Percentiles rank a stretch among this genome's conserved stretches.
phyloP scores from a whole-genome alignment of 768 basidiomycete genomes.

The Suillus tomentosus region DNA sequence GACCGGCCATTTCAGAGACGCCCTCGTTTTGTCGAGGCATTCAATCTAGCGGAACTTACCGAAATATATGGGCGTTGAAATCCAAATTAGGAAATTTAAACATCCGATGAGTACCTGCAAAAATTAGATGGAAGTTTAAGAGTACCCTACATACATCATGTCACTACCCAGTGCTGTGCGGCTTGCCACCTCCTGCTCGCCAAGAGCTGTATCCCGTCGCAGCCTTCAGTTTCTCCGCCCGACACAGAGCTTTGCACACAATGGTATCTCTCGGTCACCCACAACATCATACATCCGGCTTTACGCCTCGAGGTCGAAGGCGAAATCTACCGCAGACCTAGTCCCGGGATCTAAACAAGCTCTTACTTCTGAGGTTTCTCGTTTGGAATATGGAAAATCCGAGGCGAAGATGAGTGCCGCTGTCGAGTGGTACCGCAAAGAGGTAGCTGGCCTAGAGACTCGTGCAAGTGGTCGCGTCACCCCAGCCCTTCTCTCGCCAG shows the following conservation, averaged over 20 bases:
- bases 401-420: slow-evolving; percentile 63
- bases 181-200: neutral
- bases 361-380: slow-evolving; percentile 54
- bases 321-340: slow-evolving; percentile 57
- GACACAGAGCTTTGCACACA: neutral
- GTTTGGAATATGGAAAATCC: slow-evolving; percentile 61
- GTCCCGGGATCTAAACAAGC: slow-evolving; percentile 69
- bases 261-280: neutral
- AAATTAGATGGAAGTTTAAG: too few species aligned
- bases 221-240: neutral
- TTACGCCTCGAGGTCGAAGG: slow-evolving; percentile 33
- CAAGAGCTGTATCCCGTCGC: neutral
- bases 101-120: too few species aligned
- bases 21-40: too few species aligned
- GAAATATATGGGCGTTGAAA: too few species aligned
- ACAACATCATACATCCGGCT: slow-evolving; percentile 15
- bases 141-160: slow-evolving; percentile 6
- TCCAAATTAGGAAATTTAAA: too few species aligned
- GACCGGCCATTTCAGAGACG: too few species aligned
- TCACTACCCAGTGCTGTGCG: slow-evolving; percentile 7
- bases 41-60: too few species aligned
- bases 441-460: slow-evolving; percentile 69
- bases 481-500: slow-evolving; percentile 67
- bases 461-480: slow-evolving; percentile 79
- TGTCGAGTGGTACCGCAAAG: slow-evolving; percentile 77